Base-by-base conservation (phyloP, 805 yeast species). In the Hanseniaspora nectarophila region DNA sequence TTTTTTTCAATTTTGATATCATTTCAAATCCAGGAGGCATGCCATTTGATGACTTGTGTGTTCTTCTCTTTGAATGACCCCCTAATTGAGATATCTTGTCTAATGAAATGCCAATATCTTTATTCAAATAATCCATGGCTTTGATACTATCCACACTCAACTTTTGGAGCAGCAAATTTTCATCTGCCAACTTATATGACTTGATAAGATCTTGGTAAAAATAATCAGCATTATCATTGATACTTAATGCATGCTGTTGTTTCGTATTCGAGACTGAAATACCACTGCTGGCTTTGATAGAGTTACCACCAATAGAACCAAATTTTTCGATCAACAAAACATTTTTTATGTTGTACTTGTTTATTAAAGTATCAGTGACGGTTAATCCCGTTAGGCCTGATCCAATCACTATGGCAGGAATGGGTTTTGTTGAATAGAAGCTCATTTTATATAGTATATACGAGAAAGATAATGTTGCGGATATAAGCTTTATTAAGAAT, bases 51-150 rank as follows among this genome's bases (percentile, higher is more conserved):
- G 94, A 89, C 58, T 94, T 73, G 63, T 85, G 95, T 1, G 95
- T 85, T 63, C 95, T 72, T 20, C 86, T 80, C 46, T 73, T 77
- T 1, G 88, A 80, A 61, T 85, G 94, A 2, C 95, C 95, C 26
- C 95, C 95, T 40, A 85, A 66, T 58, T 85, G 76, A n/a, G 85
- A 75, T 12, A 85, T 82, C 15, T 80, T 70, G 7, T 83, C 74
- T 53, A 85, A 67, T 58, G 81, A 85, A 46, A 84, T 67, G 6
- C 71, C 73, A 58, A 84, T 78, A 4, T 72, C 74, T 29, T 75
- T 72, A 57, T 81, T 82, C 48, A 85, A 71, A 90, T 94, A 85
- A 45, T 76, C 76, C 45, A 85, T 74, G 0, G 92, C 89, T 40
- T 71, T 74, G 5, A 76, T 78, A 2, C 87, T 80, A 42, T 81